Evolutionary conservation across 805 yeast species (phyloP).

Genomic region (Wickerhamomyces rabaulensis): DNA sequence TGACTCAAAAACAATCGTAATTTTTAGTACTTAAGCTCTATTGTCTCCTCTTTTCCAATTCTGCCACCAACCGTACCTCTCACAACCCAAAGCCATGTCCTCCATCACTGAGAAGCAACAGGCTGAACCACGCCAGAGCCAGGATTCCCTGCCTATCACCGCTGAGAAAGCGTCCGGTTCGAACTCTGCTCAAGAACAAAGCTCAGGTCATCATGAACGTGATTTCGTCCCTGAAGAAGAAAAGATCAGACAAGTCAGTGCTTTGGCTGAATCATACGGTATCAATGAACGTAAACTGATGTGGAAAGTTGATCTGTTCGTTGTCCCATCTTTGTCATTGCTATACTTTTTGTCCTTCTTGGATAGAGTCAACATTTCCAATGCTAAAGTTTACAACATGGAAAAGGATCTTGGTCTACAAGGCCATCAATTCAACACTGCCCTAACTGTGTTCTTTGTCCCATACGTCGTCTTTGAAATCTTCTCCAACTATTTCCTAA

Average conservation of each 20-base stretch:
- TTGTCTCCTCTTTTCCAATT: not conserved
- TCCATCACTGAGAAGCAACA: not conserved
- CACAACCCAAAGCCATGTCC: not conserved
- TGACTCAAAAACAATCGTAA: not conserved
- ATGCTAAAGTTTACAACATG: conserved; percentile 73
- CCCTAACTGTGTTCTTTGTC: conserved; percentile 42
- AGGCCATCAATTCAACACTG: conserved; percentile 37
- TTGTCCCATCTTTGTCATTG: conserved; percentile 72
- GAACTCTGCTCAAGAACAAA: not conserved
- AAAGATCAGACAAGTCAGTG: conserved; percentile 19
- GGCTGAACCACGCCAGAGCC: not conserved
- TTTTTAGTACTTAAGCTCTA: not conserved
- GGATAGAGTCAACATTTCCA: conserved; percentile 79
- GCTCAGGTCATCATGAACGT: conserved; percentile 2
- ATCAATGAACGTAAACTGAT: conserved; percentile 51
- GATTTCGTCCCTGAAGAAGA: conserved; percentile 18
- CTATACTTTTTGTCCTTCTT: conserved; percentile 72
- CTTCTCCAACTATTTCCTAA: conserved; percentile 34
- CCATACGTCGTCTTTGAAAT: conserved; percentile 38
- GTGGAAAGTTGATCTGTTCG: conserved; percentile 62
- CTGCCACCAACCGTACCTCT: not conserved
- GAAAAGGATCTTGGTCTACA: conserved; percentile 45
- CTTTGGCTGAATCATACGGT: conserved; percentile 39
- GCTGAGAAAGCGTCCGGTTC: not conserved
- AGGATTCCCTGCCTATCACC: not conserved